Evolutionary conservation across 2,329 filamentous ascomycete species (phyloP), one percentile per base, ranked within the genome.

Genomic region (Paecilomyces formosus): DNA sequence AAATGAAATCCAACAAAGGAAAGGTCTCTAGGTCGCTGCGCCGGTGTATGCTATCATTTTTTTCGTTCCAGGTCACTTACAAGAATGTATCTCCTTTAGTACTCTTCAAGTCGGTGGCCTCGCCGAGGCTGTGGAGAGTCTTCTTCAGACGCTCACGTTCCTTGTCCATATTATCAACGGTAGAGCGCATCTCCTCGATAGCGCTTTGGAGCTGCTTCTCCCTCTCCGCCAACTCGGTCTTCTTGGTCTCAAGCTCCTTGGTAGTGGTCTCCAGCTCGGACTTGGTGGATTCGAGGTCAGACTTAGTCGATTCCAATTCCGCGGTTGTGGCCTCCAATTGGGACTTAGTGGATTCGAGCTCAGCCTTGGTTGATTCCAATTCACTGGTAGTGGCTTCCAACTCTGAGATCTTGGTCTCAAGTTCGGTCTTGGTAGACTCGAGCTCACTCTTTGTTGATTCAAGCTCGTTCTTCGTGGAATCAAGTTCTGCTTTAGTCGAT

Each of bases 91-190:
- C 77, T 60, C 76, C 76, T 61, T 78, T 78, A 66, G 68, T 79
- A 66, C 67, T 79, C 72, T 71, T 82, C 61, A 81, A 72, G 61
- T 79, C 75, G 58, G 78, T 81, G 61, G 80, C 79, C 68, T 82
- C 81, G 54, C 76, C 76, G 28, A 78, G 72, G 61, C 74, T 78
- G 61, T 81, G 78, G 61, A 80, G 74, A 55, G 78, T 79, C 67
- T 79, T 80, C 55, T 76, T 76, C 60, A 83, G 69, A 51, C 75
- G 76, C 54, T 80, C 77, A 55, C 78, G 78, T 62, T 84, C 81
- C 61, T 78, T 75, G 56, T 78, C 77, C 70, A 81, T 75, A 58
- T 77, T 74, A 52, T 78, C 74, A 73, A 82, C 82, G 12, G 76
- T 75, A 56, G 78, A 72, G 55, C 76, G 75, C 74, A 77, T 77